Evolutionary conservation across 2,329 filamentous ascomycete species (phyloP).

Genomic region (Macrophomina tecta): DNA sequence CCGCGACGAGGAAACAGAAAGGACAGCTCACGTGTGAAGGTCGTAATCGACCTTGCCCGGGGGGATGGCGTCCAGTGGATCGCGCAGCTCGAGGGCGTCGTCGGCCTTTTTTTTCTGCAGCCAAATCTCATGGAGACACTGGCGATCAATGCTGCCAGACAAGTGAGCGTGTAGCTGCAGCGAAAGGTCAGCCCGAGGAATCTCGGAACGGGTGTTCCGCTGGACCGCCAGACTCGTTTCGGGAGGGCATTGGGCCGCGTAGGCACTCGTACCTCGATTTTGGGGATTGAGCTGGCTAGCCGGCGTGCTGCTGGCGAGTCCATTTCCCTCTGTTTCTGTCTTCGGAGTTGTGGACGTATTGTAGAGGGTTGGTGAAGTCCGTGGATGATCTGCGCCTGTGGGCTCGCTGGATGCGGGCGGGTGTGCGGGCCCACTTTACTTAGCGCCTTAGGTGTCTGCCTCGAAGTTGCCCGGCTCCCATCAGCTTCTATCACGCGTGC

Average conservation of each 20-base stretch:
- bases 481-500: too few relatives aligned
- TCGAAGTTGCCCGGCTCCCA: too few relatives aligned
- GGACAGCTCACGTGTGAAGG: constrained; percentile 64
- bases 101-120: constrained; percentile 59
- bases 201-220: constrained; percentile 31
- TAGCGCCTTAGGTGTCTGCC: too few relatives aligned
- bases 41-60: constrained; percentile 74
- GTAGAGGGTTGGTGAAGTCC: too few relatives aligned
- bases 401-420: too few relatives aligned
- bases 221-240: constrained; percentile 16
- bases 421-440: too few relatives aligned
- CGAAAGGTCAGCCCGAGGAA: constrained; percentile 34
- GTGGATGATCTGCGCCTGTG: too few relatives aligned
- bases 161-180: constrained; percentile 78
- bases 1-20: neutral
- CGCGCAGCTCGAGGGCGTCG: constrained; percentile 63
- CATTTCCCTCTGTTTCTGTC: neutral
- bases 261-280: constrained; percentile 46
- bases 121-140: constrained; percentile 79
- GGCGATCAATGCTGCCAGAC: constrained; percentile 76
- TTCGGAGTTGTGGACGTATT: too few relatives aligned
- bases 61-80: constrained; percentile 73
- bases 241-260: constrained; percentile 30
- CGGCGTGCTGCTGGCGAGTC: constrained; percentile 27
- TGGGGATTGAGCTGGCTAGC: constrained; percentile 48